Evolutionary conservation across 2,329 filamentous ascomycete genomes (phyloP), one percentile per base, ranked within the genome.

Genomic region (Stagonosporopsis rhizophila): DNA sequence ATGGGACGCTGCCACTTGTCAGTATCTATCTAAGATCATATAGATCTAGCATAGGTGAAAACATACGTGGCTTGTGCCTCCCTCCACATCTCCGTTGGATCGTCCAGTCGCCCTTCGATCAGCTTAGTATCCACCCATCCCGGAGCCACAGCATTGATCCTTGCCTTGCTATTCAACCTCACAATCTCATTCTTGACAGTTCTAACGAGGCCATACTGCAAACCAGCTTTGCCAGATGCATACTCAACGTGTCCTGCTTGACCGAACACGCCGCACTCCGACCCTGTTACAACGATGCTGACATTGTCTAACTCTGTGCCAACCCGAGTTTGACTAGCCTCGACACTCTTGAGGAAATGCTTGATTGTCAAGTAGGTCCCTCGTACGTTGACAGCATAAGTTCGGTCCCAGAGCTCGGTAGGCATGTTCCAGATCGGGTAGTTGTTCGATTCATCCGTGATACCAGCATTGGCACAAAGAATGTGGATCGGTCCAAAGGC

Each of bases 291-390:
- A 0, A 85, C 78, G 45, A 85, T 80, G 6, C 82, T 78, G 1
- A 84, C 74, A 52, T 84, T 84, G 2, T 78, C 66, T 3, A 84
- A 56, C 56, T 82, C 79, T 30, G 67, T 66, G 1, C 75, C 73
- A 2, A 56, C 59, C 20, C 77, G 32, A 5, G 5, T 63, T 59
- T 84, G 82, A 2, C 67, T 56, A 4, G 65, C 58, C 14, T 78
- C 75, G 0, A 81, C 78, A 1, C 72, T 69, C 28, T 72, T 77
- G 6, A 85, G 70, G 66, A 85, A 85, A 56, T 84, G 80, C 62
- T 85, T 85, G 67, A 85, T 80, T 0, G 81, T 82, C 3, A 86
- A 72, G 58, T 83, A 85, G 1, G 81, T 83, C 5, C 81, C 82
- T 15, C 80, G 78, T 15, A 81, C 77, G 58, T 85, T 85, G 20